These are phyloP conservation scores for Alternaria brassicicola DNA, from an alignment of 2,329 filamentous ascomycete genomes.

Conservation along the genomic window DNA sequence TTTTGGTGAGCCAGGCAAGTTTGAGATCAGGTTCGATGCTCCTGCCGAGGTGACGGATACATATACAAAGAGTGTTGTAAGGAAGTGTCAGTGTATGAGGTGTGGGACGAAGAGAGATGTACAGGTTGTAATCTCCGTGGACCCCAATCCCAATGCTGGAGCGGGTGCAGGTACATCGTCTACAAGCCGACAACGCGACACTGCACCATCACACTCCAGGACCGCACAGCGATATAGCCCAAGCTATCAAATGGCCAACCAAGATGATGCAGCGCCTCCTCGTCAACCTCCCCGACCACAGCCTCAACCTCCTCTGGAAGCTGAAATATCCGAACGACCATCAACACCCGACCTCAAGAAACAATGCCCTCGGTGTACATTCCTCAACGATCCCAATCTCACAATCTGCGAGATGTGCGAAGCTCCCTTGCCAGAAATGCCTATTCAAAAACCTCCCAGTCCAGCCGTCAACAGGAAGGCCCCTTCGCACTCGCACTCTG, in stretches of 20 bases:
- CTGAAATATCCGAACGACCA: constrained; percentile 12
- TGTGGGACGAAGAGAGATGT: constrained; percentile 46
- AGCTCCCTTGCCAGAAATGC: constrained; percentile 31
- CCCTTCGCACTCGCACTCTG: constrained; percentile 37
- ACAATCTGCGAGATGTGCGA: constrained; percentile 44
- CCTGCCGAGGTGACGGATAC: constrained; percentile 38
- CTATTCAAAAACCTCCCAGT: constrained; percentile 32
- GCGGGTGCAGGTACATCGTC: constrained; percentile 5
- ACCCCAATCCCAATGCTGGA: constrained; percentile 34
- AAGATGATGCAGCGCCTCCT: constrained; percentile 22
- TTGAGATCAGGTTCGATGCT: constrained; percentile 46
- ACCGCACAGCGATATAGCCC: constrained; percentile 33
- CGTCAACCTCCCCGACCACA: constrained; percentile 25
- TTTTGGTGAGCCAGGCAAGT: constrained; percentile 39
- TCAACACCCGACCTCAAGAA: constrained; percentile 39
- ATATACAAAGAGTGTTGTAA: constrained; percentile 37
- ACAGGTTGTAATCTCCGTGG: constrained; percentile 41
- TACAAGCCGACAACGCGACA: constrained; percentile 19
- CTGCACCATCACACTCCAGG: constrained; percentile 22
- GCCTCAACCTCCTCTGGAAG: constrained; percentile 11
- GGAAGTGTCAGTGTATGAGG: constrained; percentile 46
- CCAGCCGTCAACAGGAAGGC: constrained; percentile 20
- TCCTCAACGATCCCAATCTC: constrained; percentile 42
- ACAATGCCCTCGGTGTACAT: constrained; percentile 45
- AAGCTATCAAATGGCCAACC: constrained; percentile 35